Conservation (phyloP, 108 stramenopile genomes). For the Craspedostauros australis region DNA sequence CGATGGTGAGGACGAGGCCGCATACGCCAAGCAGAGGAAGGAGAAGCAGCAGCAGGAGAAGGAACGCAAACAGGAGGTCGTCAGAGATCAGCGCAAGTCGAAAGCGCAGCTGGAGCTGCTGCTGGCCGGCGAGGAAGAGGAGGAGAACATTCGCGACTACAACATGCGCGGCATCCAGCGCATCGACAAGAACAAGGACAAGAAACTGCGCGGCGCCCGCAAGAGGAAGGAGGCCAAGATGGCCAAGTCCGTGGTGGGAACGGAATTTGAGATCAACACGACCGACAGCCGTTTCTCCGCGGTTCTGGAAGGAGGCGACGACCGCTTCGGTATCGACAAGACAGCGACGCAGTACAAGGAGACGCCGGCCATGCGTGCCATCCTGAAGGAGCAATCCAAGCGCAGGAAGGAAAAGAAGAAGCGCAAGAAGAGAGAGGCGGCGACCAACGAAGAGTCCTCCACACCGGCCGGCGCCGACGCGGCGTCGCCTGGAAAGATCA, state of each 20-base stretch:
- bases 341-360: constrained; percentile 84
- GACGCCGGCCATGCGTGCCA: constrained; percentile 82
- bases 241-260: constrained; percentile 64
- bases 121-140: constrained; percentile 74
- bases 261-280: constrained; percentile 76
- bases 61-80: constrained; percentile 5
- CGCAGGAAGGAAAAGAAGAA: constrained; percentile 69
- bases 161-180: constrained; percentile 80
- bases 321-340: constrained; percentile 88
- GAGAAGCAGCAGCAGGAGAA: not conserved
- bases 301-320: constrained; percentile 84
- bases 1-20: constrained; percentile 13
- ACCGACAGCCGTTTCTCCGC: constrained; percentile 83
- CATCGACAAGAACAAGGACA: constrained; percentile 69
- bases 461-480: not conserved
- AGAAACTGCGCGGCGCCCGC: constrained; percentile 69
- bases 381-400: constrained; percentile 74
- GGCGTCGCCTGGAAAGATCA: not conserved
- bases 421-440: constrained; percentile 11
- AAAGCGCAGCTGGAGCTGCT: constrained; percentile 54
- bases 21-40: not conserved
- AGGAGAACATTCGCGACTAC: constrained; percentile 65
- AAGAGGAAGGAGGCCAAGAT: constrained; percentile 75
- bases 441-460: no score
- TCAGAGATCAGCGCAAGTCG: not conserved